Evolutionary conservation across 371 early-diverging fungal species (phyloP), one percentile per base, ranked within the genome.

Genomic region (Mortierella polycephala): DNA sequence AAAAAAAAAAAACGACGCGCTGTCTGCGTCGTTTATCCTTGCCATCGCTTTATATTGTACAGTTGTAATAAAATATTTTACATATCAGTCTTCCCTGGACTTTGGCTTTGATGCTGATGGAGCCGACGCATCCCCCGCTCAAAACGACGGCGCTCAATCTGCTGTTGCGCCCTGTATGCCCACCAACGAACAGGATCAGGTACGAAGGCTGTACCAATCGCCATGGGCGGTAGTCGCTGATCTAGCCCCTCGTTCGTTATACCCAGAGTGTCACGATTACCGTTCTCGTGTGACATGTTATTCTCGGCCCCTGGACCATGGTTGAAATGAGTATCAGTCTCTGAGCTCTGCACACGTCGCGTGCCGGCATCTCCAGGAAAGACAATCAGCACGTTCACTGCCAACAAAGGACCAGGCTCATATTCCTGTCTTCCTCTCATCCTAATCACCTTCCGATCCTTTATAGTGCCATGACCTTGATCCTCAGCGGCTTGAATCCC

Each of bases 141-240:
- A 16, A 63, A 56, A 6, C 53, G 61, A 11, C 62, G 54, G n/a
- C 67, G 73, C 20, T 79, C 69, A 23, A 18, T 53, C n/a, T 56
- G 68, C n/a, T 69, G 80, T 16, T 60, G 57, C 7, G 80, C 73
- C 57, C 68, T 72, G 55, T 69, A 73, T 0, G 73, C 73, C 80
- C 80, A 79, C 80, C 80, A 79, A 11, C 80, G 69, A 8, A 63
- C 80, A 0, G 80, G 80, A 40, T 79, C 80, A 14, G 80, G 80
- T 37, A 66, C 67, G 60, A 79, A 66, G 23, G 66, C 57, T 4
- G 80, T 69, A 0, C 80, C 80, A 21, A 79, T 73, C 5, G 80
- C 80, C 80, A 79, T 73, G 0, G 80, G 80, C 7, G 80, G 80
- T 8, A 79, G 52, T 21, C 80, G 70, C 46, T 57, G 62, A 2